phyloP scores from a whole-genome alignment of 768 basidiomycete genomes.

The Sarcodon aspratus region DNA sequence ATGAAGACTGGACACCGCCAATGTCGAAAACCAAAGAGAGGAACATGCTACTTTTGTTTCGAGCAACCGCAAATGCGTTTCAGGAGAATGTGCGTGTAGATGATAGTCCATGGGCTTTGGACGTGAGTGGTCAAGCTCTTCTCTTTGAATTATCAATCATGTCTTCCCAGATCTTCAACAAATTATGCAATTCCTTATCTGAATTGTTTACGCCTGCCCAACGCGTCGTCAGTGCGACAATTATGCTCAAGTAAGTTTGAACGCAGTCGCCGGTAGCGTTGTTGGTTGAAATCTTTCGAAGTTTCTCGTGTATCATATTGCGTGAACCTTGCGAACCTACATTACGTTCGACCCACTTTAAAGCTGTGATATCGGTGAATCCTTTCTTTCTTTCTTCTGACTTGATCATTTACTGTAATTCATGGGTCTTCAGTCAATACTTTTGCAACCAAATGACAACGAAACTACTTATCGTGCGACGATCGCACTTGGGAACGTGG shows the following conservation, averaged over 20 bases:
- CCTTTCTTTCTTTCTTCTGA: not conserved
- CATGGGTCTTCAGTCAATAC: conserved; percentile 23
- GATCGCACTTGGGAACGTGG: conserved; percentile 67
- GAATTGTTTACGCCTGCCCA: conserved; percentile 53
- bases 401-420: not conserved
- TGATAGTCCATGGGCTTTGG: conserved; percentile 38
- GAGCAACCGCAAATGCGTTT: conserved; percentile 73
- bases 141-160: conserved; percentile 2
- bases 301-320: conserved; percentile 53
- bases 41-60: conserved; percentile 70
- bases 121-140: conserved; percentile 23
- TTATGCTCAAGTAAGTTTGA: conserved; percentile 75
- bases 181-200: conserved; percentile 39
- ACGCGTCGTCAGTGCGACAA: conserved; percentile 67
- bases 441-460: conserved; percentile 42
- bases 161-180: conserved; percentile 41
- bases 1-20: conserved; percentile 37
- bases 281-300: conserved; percentile 16
- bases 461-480: conserved; percentile 63
- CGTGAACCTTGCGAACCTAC: conserved; percentile 26
- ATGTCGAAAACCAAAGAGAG: conserved; percentile 69
- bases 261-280: not conserved
- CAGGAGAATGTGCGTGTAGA: conserved; percentile 35
- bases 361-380: conserved; percentile 35
- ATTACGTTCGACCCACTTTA: conserved; percentile 30